Evolutionary conservation across 208 protist genomes (phyloP).

Genomic region (Leishmania braziliensis): DNA sequence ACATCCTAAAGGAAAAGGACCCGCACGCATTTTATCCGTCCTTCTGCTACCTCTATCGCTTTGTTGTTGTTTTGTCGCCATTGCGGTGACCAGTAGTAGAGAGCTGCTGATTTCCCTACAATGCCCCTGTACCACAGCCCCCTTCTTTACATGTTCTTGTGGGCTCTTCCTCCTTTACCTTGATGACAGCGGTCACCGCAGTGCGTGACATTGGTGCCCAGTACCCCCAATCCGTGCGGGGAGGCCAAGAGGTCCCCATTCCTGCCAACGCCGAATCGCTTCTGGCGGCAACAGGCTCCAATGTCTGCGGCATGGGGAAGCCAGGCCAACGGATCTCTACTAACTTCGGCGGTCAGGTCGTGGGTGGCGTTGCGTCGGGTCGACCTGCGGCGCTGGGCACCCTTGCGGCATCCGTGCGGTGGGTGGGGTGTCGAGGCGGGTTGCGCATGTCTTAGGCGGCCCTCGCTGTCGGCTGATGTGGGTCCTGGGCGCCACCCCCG

Average conservation of each 20-base stretch:
- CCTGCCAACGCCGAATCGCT: background rate
- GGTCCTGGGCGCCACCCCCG: background rate
- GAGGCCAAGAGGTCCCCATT: background rate
- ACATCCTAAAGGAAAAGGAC: background rate
- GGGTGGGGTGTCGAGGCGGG: background rate
- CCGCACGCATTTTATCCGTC: background rate
- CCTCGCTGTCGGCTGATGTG: background rate
- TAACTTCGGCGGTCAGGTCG: background rate
- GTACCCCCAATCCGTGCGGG: background rate
- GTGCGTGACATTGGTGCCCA: background rate
- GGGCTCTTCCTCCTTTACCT: background rate
- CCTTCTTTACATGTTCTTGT: background rate
- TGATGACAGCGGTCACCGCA: background rate
- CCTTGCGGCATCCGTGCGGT: background rate
- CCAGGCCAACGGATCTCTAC: background rate
- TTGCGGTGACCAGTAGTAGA: too few species aligned
- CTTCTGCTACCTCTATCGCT: constrained; percentile 1
- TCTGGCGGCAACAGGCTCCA: background rate
- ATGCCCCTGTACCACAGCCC: background rate
- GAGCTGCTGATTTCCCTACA: background rate
- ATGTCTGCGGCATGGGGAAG: background rate
- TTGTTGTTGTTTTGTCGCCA: background rate
- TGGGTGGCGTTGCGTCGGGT: too few species aligned
- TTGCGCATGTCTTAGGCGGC: background rate
- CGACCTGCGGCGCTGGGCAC: background rate